Evolutionary conservation across 177 flowering plant genomes (phyloP).

Genomic region (Telopea speciosissima): DNA sequence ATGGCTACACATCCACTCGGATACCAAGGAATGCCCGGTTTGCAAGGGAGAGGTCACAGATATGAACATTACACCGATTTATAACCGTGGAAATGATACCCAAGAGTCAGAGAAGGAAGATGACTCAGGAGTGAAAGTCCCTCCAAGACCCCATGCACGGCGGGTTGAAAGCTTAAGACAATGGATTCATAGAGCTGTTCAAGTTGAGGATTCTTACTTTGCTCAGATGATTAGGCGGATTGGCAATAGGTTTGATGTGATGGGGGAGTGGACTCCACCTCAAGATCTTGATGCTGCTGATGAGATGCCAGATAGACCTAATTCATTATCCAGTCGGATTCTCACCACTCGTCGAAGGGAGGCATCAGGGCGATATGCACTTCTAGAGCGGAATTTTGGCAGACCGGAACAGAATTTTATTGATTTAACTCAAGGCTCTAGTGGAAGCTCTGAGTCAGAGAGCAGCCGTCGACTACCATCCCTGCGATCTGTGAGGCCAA

Average conservation of each 20-base stretch:
- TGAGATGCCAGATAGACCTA: neutral
- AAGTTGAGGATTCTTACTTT: conserved; percentile 43
- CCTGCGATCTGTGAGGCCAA: conserved; percentile 30
- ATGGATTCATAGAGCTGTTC: conserved; percentile 44
- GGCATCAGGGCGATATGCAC: neutral
- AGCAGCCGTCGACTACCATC: conserved; percentile 22
- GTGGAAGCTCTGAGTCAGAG: conserved; percentile 28
- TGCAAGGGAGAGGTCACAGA: neutral
- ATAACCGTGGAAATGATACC: conserved; percentile 38
- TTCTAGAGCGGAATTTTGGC: conserved; percentile 18
- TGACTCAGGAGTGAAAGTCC: conserved; percentile 33
- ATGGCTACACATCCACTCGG: neutral
- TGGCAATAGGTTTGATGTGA: conserved; percentile 51
- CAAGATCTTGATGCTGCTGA: conserved; percentile 24
- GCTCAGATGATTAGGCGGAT: conserved; percentile 54
- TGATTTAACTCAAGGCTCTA: conserved; percentile 31
- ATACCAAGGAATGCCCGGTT: neutral
- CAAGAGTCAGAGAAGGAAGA: conserved; percentile 5
- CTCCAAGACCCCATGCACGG: conserved; percentile 58
- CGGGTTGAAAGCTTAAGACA: conserved; percentile 72
- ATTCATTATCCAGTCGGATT: conserved; percentile 35
- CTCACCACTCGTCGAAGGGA: conserved; percentile 47
- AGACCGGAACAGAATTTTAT: conserved; percentile 36
- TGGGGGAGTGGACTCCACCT: conserved; percentile 28
- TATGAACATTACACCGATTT: conserved; percentile 40